phyloP scores from a whole-genome alignment of 768 basidiomycete species.

The Infundibulicybe gibba region DNA sequence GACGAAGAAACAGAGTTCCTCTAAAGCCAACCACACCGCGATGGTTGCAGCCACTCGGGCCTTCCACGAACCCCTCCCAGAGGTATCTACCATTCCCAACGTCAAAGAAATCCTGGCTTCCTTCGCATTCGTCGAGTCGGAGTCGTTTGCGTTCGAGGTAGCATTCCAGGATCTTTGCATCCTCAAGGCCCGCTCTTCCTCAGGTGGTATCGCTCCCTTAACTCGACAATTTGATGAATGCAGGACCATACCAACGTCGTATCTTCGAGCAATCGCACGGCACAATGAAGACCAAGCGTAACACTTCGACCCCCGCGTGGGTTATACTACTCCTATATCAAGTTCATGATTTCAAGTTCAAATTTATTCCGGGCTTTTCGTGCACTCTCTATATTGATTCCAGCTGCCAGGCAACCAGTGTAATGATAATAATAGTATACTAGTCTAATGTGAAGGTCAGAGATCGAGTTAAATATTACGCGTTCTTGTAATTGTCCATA shows the following conservation, averaged over 20 bases:
- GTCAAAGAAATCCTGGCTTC: constrained; percentile 54
- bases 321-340: too few relatives aligned
- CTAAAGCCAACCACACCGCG: constrained; percentile 16
- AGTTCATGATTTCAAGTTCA: too few relatives aligned
- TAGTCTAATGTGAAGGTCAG: too few relatives aligned
- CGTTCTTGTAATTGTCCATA: too few relatives aligned
- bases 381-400: too few relatives aligned
- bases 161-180: constrained; percentile 49
- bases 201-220: constrained; percentile 28
- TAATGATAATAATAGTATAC: too few relatives aligned
- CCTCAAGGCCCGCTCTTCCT: constrained; percentile 48
- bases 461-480: too few relatives aligned
- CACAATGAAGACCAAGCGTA: constrained; percentile 1
- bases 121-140: constrained; percentile 37
- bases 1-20: constrained; percentile 10
- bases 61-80: constrained; percentile 24
- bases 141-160: constrained; percentile 46
- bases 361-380: too few relatives aligned
- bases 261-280: constrained; percentile 20
- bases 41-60: constrained; percentile 19
- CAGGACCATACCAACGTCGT: constrained; percentile 25
- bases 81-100: constrained; percentile 21
- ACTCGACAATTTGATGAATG: constrained; percentile 36
- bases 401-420: too few relatives aligned
- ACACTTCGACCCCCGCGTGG: too few relatives aligned